These are phyloP conservation scores for Parafenestella ontariensis DNA, from an alignment of 2,329 filamentous ascomycete genomes.

Conservation along the genomic window DNA sequence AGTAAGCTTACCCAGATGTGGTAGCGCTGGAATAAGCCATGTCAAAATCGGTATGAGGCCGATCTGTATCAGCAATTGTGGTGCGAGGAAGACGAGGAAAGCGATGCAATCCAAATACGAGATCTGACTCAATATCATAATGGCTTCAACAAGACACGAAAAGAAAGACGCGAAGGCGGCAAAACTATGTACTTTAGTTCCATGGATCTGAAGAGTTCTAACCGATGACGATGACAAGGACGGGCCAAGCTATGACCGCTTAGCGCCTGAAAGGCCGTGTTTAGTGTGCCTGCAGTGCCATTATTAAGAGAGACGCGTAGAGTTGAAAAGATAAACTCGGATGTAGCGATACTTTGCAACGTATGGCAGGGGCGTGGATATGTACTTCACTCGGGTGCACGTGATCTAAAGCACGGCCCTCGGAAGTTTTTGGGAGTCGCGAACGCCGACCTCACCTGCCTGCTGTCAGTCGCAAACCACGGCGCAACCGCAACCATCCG, in stretches of 20 bases:
- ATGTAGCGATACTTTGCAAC: background rate
- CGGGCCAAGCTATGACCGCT: slow-evolving; percentile 24
- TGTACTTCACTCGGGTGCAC: background rate
- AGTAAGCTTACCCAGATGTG: slow-evolving; percentile 68
- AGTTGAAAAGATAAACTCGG: no score
- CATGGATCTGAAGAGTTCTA: background rate
- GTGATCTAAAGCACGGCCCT: slow-evolving; percentile 17
- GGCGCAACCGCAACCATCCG: slow-evolving; percentile 9
- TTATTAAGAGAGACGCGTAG: no score
- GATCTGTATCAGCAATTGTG: slow-evolving; percentile 73
- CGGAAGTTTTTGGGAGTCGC: slow-evolving; percentile 24
- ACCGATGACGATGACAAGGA: slow-evolving; percentile 28
- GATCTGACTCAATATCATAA: slow-evolving; percentile 76
- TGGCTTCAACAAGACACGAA: slow-evolving; percentile 1
- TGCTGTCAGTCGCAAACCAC: slow-evolving; percentile 18
- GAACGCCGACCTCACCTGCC: slow-evolving; percentile 19
- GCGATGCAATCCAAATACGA: slow-evolving; percentile 78
- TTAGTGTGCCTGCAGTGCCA: background rate
- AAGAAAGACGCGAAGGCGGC: background rate
- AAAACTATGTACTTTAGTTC: background rate
- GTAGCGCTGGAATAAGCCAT: slow-evolving; percentile 68
- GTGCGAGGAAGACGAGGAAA: slow-evolving; percentile 74
- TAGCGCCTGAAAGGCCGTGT: slow-evolving; percentile 15
- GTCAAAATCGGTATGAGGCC: slow-evolving; percentile 66
- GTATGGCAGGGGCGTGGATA: background rate